Evolutionary conservation across 108 stramenopile genomes (phyloP), one percentile per base, ranked within the genome.

Genomic region (Bacterosira constricta): DNA sequence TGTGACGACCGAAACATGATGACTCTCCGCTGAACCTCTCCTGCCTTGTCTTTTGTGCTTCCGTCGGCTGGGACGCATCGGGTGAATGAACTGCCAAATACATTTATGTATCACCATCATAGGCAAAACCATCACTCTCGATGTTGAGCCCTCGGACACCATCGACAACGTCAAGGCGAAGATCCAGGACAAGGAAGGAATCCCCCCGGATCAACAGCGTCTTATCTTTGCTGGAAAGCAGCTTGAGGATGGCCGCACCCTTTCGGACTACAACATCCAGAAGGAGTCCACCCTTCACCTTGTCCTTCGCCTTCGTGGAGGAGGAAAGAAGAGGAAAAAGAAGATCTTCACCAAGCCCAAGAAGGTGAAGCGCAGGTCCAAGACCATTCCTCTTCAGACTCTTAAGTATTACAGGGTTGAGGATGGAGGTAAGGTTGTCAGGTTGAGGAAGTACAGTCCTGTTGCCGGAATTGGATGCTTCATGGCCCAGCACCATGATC

Each of bases 381-480:
- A 98, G 90, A 83, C 90, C 63, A 95, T 90, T 66, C 95, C 98
- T 63, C 88, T 99, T 53, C 97, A 97, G 82, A 85, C 94, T 34
- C 94, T 99, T 79, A 98, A 99, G 92, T 99, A 96, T 86, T 99
- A 99, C 91, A 85, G 96, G 36, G 98, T 99, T 27, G 98, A 99
- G 66, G 90, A 94, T 42, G 91, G 89, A 58, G 97, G 97, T 37
- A 99, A 99, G 93, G 96, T 99, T 64, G 90, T 92, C 35, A 88
- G 97, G 53, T 86, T 97, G 41, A 81, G 98, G 63, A 98, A 98
- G 86, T 96, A 97, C 82, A 92, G 90, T 71, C 98, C 98, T 42
- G 86, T 88, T 46, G 95, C 93, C 61, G 98, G 97, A 64, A 95
- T 96, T 73, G 99, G 99, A 23, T 97, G 97, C 83, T 98, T 98